Evolutionary conservation across 495 filamentous ascomycete genomes (phyloP), one percentile per base, ranked within the genome.

Genomic region (Penicillium bovifimosum): DNA sequence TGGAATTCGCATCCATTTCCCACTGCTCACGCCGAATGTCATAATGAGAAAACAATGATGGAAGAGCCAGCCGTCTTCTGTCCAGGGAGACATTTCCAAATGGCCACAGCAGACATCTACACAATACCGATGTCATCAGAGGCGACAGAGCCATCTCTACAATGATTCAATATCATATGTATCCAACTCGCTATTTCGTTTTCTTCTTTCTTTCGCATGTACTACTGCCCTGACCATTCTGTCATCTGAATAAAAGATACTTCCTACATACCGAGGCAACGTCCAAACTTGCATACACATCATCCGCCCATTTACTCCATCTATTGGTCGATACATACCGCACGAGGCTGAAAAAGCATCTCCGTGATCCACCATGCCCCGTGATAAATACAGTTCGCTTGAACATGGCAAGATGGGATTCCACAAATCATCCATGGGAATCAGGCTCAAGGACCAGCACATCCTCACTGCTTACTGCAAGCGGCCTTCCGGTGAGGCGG

Each of bases 41-140:
- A 60, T 53, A 8, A 52, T 65, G 60, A 65, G 52, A 41, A 28
- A 36, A 61, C 9, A 20, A 58, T 65, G 63, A 65, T 63, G 50
- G 44, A 38, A 53, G 47, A 41, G 54, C 53, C 42, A 58, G 40
- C 24, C 51, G 35, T 52, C 49, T 54, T 44, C 10, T 24, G 20
- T 4, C 20, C 20, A 24, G 20, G 20, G 20, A 24, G 20, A 24
- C 20, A 24, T 24, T 24, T 10, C 8, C 10, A 24, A 28, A 52
- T 29, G 29, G 29, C 31, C 41, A 29, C 42, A 33, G 35, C 40
- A 18, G 5, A 46, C 33, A 18, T 47, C 17, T 39, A 56, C 47
- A 52, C 39, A 42, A 54, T 54, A 51, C 5, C 50, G 49, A 62
- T 60, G 60, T 60, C 60, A 56, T 59, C 7, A 33, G 50, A 27